Conservation (phyloP, 352 stramenopile species). For the Elongisporangium anandrum region DNA sequence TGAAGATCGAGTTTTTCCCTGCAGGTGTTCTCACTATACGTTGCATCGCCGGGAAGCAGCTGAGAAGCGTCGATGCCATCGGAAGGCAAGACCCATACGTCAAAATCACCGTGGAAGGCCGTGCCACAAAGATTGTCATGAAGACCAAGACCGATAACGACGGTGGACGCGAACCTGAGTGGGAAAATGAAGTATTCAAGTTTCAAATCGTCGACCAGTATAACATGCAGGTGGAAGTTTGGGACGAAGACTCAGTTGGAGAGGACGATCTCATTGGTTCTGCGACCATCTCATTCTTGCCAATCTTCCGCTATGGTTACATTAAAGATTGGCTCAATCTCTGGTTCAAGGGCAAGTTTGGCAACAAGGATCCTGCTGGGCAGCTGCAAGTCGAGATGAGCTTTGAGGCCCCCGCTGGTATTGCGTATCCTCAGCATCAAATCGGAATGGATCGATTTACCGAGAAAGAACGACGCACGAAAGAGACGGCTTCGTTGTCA, state of each 20-base stretch:
- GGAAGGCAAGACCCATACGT: slow-evolving; percentile 76
- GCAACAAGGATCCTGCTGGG: slow-evolving; percentile 79
- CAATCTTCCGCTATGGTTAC: slow-evolving; percentile 86
- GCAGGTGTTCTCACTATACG: slow-evolving; percentile 62
- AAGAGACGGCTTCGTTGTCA: slow-evolving; percentile 35
- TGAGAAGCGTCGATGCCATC: slow-evolving; percentile 72
- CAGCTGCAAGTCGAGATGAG: slow-evolving; percentile 86
- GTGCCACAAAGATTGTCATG: slow-evolving; percentile 61
- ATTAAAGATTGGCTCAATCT: slow-evolving; percentile 88
- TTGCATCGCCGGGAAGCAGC: slow-evolving; percentile 52
- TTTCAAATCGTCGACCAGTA: slow-evolving; percentile 94
- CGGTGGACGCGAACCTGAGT: slow-evolving; percentile 76
- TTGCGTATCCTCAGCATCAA: slow-evolving; percentile 91
- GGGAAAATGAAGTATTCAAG: slow-evolving; percentile 73
- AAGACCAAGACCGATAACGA: slow-evolving; percentile 89
- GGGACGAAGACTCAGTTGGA: slow-evolving; percentile 90
- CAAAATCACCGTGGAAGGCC: slow-evolving; percentile 71
- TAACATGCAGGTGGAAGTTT: slow-evolving; percentile 87
- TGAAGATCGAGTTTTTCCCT: slow-evolving; percentile 82
- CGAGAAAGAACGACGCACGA: slow-evolving; percentile 67
- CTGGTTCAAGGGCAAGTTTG: slow-evolving; percentile 83
- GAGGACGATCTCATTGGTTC: slow-evolving; percentile 88
- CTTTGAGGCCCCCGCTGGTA: slow-evolving; percentile 74
- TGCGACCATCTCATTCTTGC: slow-evolving; percentile 80
- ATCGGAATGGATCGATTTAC: slow-evolving; percentile 69